Base-by-base conservation (phyloP, 768 basidiomycete species). In the Kwoniella sp. region DNA sequence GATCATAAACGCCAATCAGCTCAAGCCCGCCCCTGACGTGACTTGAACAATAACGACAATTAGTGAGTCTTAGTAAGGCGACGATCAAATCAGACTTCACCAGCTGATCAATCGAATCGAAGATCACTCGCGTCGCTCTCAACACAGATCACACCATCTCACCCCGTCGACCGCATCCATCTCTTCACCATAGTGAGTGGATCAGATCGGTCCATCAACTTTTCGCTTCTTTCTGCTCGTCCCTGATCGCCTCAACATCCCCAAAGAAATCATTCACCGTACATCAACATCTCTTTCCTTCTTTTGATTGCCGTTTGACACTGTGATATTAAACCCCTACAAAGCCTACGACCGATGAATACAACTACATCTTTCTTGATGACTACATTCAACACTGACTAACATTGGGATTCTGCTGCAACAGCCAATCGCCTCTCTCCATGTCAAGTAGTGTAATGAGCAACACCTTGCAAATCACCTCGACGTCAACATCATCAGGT, bases 381-480 rank as follows among this genome's bases (percentile, higher is more conserved):
- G n/a, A n/a, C n/a, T n/a, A n/a, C n/a, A n/a, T n/a, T n/a, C n/a
- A n/a, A n/a, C n/a, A n/a, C n/a, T n/a, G n/a, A n/a, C n/a, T n/a
- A n/a, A n/a, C n/a, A n/a, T n/a, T n/a, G n/a, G n/a, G n/a, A n/a
- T n/a, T n/a, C n/a, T n/a, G n/a, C n/a, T n/a, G 5, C 41, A 45
- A 45, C 41, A 45, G 41, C 13, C 41, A 45, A 4, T 45, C 41
- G 34, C 20, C 4, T n/a, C n/a, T n/a, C 41, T 23, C 58, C 48
- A 60, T 60, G 58, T 60, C 58, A 37, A n/a, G 26, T 30, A 31
- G 60, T 61, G 61, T 56, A 25, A 63, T 63, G 61, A 63, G 47
- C 55, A 48, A 50, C 41, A 48, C 29, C 20, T 55, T 37, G 25
- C 54, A 45, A 29, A 28, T 34, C 54, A 63, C 22, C 34, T 9